Evolutionary conservation across 345 rosid species (phyloP), one percentile per base, ranked within the genome.

Genomic region (Anacardium occidentale): DNA sequence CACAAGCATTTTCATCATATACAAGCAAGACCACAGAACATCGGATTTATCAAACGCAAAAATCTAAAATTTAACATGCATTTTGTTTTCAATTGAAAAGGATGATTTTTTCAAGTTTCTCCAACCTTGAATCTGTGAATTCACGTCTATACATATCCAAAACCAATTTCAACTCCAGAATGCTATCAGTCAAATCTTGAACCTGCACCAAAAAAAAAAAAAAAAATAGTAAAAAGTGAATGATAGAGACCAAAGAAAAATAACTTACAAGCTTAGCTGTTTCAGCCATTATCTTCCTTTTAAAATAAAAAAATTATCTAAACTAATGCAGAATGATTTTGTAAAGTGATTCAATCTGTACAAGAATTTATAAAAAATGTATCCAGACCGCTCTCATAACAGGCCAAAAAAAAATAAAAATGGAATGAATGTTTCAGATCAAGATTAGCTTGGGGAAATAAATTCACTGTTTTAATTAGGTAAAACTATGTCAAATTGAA

Each of bases 141-240:
- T 93, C 99, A 11, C 87, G 93, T 78, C 82, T 86, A 75, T 85
- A 91, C 99, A 93, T 93, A 72, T 90, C 94, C 77, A 87, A 75
- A 83, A 96, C 84, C 77, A 91, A 79, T 77, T 86, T 93, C 86
- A 91, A 84, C 90, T 93, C 99, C 79, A 67, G 56, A 56, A 83
- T 87, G 80, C 89, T 84, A 62, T 85, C 86, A 61, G 81, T 83
- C 74, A 90, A 79, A 83, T 88, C 92, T 76, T 75, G 81, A 52
- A 89, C 93, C 99, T 96, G 83, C 74, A 86, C 62, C 50, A 79
- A 70, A 68, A 67, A 47, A 65, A 70, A 68, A 67, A 47, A 65
- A 74, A 58, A 45, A 72, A 20, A 56, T 58, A 59, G 56, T 58
- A 54, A 68, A 47, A 77, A 50, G 64, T 69, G 25, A 29, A 42